phyloP scores from a whole-genome alignment of 768 basidiomycete genomes.

The Pilatotrama ljubarskyi region DNA sequence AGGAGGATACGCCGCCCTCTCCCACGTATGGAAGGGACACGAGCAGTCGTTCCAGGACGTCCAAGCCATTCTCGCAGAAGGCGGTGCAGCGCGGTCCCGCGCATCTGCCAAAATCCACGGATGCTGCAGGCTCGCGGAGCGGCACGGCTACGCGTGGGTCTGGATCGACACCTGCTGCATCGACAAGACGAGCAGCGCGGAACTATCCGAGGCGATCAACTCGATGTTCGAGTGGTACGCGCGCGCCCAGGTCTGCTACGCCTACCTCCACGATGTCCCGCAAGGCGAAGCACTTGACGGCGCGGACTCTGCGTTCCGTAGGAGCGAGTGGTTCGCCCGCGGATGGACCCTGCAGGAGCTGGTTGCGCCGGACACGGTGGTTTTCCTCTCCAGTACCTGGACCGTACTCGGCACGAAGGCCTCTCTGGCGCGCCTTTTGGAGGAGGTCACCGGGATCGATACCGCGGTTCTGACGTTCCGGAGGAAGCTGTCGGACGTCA shows the following conservation, averaged over 20 bases:
- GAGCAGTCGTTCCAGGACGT: constrained; percentile 18
- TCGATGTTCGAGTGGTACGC: constrained; percentile 15
- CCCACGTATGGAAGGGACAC: constrained; percentile 14
- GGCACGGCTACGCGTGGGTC: constrained; percentile 17
- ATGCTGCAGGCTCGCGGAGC: constrained; percentile 15
- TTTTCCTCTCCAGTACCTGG: constrained; percentile 12
- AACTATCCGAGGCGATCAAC: constrained; percentile 15
- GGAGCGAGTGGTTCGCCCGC: constrained; percentile 16
- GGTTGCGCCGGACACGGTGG: constrained; percentile 9
- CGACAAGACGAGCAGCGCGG: constrained; percentile 13
- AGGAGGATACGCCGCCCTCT: constrained; percentile 19
- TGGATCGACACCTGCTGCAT: constrained; percentile 21
- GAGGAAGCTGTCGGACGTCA: constrained; percentile 7
- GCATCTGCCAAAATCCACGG: constrained; percentile 5
- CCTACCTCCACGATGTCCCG: constrained; percentile 12
- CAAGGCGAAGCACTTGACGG: background rate
- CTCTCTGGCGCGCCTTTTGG: constrained; percentile 3
- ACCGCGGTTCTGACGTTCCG: constrained; percentile 16
- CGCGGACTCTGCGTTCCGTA: background rate
- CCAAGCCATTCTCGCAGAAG: background rate
- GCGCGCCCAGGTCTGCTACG: constrained; percentile 12
- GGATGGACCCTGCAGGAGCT: too few relatives aligned
- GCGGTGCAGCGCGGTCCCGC: background rate
- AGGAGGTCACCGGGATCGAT: constrained; percentile 14
- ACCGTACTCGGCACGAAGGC: constrained; percentile 11